phyloP scores from a whole-genome alignment of 2,329 filamentous ascomycete genomes.

The Herpotrichia juniperi region DNA sequence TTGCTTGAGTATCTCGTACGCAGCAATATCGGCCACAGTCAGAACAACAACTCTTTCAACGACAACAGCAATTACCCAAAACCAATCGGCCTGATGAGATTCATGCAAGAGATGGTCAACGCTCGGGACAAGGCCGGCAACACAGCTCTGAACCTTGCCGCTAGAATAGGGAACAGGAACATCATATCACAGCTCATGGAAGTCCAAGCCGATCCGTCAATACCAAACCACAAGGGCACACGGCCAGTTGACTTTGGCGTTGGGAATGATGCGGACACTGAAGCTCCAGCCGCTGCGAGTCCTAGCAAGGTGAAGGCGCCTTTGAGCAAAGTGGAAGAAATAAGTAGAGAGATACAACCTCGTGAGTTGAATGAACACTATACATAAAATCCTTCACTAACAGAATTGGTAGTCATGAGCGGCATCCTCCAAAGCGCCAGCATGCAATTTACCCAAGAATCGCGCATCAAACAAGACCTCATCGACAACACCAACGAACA shows the following conservation, averaged over 20 bases:
- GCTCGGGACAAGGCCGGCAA: constrained; percentile 92
- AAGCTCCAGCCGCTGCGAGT: constrained; percentile 46
- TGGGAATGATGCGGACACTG: constrained; percentile 66
- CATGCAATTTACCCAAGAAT: constrained; percentile 77
- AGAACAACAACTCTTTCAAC: constrained; percentile 36
- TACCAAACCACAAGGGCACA: constrained; percentile 87
- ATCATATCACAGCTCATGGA: constrained; percentile 97
- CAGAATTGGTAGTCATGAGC: constrained; percentile 70
- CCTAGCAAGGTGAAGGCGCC: constrained; percentile 47
- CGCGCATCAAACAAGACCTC: constrained; percentile 81
- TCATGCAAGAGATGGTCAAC: constrained; percentile 97
- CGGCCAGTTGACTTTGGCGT: constrained; percentile 95
- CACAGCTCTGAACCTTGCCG: constrained; percentile 91
- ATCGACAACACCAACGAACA: constrained; percentile 83
- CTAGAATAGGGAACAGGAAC: constrained; percentile 88
- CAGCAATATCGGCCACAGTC: constrained; percentile 57
- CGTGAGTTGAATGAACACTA: constrained; percentile 61
- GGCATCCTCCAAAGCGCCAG: constrained; percentile 81
- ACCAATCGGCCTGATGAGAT: constrained; percentile 85
- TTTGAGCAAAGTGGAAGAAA: constrained; percentile 66
- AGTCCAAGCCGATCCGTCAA: constrained; percentile 90
- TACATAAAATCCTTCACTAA: constrained; percentile 41
- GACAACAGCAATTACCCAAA: constrained; percentile 64
- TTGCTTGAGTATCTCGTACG: constrained; percentile 93
- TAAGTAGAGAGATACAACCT: constrained; percentile 78